Evolutionary conservation across 2,329 filamentous ascomycete species (phyloP).

Genomic region (Colletotrichum sp.): DNA sequence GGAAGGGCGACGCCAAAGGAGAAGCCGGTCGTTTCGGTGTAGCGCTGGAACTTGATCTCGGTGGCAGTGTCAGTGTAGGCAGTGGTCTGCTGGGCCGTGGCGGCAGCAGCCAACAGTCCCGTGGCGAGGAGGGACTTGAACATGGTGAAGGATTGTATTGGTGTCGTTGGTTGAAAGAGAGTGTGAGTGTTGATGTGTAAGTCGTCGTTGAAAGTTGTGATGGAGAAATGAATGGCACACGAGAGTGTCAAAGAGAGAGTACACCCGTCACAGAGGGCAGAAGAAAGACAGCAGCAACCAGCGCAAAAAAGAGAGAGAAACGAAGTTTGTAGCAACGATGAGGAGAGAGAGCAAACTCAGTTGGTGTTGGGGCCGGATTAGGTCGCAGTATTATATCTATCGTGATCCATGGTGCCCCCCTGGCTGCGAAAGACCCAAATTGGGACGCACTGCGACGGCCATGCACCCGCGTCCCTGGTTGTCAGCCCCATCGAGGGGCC

Average conservation of each 20-base stretch:
- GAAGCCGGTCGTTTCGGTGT: constrained; percentile 8
- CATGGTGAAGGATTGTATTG: constrained; percentile 2
- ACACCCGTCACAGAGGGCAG: constrained; percentile 20
- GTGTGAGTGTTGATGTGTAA: not conserved
- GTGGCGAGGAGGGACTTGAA: constrained; percentile 13
- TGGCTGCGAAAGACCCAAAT: not conserved
- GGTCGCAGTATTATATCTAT: constrained; percentile 1
- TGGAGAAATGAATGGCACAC: constrained; percentile 11
- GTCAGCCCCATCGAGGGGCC: not conserved
- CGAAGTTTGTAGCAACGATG: not conserved
- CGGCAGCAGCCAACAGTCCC: constrained; percentile 7
- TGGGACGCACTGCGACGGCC: not conserved
- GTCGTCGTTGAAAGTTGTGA: not conserved
- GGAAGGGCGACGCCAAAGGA: constrained; percentile 16
- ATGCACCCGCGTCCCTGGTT: not conserved
- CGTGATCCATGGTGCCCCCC: not conserved
- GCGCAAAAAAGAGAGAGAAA: constrained; percentile 1
- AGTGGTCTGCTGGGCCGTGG: constrained; percentile 16
- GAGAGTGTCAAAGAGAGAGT: constrained; percentile 14
- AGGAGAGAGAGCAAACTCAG: rapidly evolving
- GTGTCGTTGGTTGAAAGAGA: not conserved
- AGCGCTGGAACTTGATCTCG: constrained; percentile 17
- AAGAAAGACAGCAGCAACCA: constrained; percentile 12
- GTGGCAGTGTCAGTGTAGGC: constrained; percentile 6
- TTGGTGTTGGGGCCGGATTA: not conserved